Evolutionary conservation across 2,329 filamentous ascomycete genomes (phyloP), one percentile per base, ranked within the genome.

Genomic region (Penicillium sp.): DNA sequence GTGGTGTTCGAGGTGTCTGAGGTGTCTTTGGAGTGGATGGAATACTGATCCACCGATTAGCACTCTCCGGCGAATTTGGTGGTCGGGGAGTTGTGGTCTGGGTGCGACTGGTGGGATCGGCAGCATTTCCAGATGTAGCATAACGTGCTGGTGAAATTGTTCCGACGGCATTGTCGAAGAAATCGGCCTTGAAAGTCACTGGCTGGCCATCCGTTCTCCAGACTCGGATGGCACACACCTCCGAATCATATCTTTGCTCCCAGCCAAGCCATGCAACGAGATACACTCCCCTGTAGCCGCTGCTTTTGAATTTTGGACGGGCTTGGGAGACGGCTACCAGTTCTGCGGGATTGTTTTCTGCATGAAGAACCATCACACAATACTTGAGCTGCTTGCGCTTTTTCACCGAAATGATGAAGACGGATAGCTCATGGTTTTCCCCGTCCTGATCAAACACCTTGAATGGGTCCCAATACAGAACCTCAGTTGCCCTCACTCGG

Each of bases 391-490:
- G 8, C 9, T 33, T 33, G 4, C 10, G 11, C 25, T n/a, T n/a
- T 6, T 18, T 32, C 11, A 48, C 28, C 3, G 17, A 7, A 30
- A 45, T 46, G 8, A 33, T 33, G n/a, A 18, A 36, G 19, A 27
- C 17, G 1, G 50, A 43, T 4, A 53, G 14, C 1, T 40, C 27
- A 11, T 51, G 3, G 21, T 45, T 25, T 1, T 41, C 41, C 2
- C 47, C 51, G 7, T 51, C 19, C 5, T 38, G 36, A 18, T 50
- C 42, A 26, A 53, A 56, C 7, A 48, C 41, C n/a, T 43, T 48
- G 30, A 37, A 51, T 10, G 9, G 15, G 2, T 19, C 27, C 39
- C 27, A 41, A 6, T 18, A 30, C 6, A 26, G 14, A 0, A 23
- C 14, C 9, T 17, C 17, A 8, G 17, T 13, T 4, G 3, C 10